These are phyloP conservation scores for Saturnispora halmiae DNA, from an alignment of 805 yeast species.

Conservation along the genomic window DNA sequence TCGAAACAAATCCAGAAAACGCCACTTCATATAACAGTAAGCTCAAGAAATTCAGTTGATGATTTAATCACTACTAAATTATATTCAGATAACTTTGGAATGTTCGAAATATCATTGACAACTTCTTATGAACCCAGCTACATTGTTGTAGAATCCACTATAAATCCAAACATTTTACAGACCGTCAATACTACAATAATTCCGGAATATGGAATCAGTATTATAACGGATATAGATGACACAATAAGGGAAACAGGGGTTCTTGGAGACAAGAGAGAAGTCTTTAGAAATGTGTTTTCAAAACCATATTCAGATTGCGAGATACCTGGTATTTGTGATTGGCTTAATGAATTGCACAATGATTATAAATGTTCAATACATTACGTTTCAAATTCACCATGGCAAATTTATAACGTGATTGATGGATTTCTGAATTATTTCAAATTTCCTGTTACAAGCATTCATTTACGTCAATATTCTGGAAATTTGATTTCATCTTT, in stretches of 20 bases:
- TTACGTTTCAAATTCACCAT: constrained; percentile 93
- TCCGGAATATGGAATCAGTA: constrained; percentile 43
- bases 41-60: constrained; percentile 35
- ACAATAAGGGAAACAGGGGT: constrained; percentile 89
- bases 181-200: constrained; percentile 39
- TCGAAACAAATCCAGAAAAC: constrained; percentile 56
- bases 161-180: constrained; percentile 39
- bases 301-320: constrained; percentile 58
- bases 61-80: constrained; percentile 26
- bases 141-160: constrained; percentile 40
- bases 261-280: constrained; percentile 73
- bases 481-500: constrained; percentile 77
- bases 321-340: constrained; percentile 63
- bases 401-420: constrained; percentile 68
- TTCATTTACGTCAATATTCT: constrained; percentile 79
- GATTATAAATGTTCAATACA: constrained; percentile 50
- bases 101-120: constrained; percentile 44
- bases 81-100: constrained; percentile 61
- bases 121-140: constrained; percentile 55
- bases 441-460: constrained; percentile 67
- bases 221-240: constrained; percentile 91
- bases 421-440: constrained; percentile 44
- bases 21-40: constrained; percentile 45
- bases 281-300: constrained; percentile 70
- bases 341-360: constrained; percentile 50